A percentile compares a stretch with the other conserved stretches of the same genome.
Evolutionary conservation across 2,329 filamentous ascomycete genomes (phyloP).

Genomic region (Verruconis gallopava): DNA sequence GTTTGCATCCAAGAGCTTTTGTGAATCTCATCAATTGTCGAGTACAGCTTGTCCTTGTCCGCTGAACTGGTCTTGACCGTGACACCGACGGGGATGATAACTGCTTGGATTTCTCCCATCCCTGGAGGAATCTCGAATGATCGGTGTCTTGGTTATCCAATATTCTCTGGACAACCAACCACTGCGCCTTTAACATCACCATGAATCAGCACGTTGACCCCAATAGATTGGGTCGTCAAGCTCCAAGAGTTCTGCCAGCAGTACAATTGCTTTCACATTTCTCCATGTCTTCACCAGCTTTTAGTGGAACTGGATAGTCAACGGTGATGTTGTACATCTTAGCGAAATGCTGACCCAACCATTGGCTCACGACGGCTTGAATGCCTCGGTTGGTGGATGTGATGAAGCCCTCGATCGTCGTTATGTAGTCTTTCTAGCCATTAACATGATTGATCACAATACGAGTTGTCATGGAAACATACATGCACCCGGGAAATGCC

Average conservation of each 20-base stretch:
- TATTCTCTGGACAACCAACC: too few relatives aligned
- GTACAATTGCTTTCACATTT: slow-evolving; percentile 63
- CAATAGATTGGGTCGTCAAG: slow-evolving; percentile 90
- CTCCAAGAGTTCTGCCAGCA: slow-evolving; percentile 99
- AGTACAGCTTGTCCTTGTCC: slow-evolving; percentile 61
- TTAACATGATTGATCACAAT: too few relatives aligned
- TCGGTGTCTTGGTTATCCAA: too few relatives aligned
- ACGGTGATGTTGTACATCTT: slow-evolving; percentile 99
- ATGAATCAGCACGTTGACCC: slow-evolving; percentile 98
- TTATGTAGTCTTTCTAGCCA: slow-evolving; percentile 92
- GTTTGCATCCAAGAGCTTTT: slow-evolving; percentile 55
- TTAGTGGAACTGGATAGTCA: slow-evolving; percentile 67
- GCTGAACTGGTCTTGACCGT: slow-evolving; percentile 77
- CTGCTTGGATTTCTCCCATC: slow-evolving; percentile 71
- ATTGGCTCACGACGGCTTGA: slow-evolving; percentile 90
- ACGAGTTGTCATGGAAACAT: too few relatives aligned
- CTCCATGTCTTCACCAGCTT: slow-evolving; percentile 44
- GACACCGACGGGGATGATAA: slow-evolving; percentile 86
- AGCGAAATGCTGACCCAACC: slow-evolving; percentile 92
- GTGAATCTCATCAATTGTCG: slow-evolving; percentile 59
- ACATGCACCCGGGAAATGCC: slow-evolving; percentile 94
- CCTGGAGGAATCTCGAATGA: slow-evolving; percentile 87
- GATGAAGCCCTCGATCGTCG: slow-evolving; percentile 94
- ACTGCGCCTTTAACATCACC: slow-evolving; percentile 93
- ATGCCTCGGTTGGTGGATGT: slow-evolving; percentile 92